Percentiles rank a stretch among this genome's conserved stretches.
Conservation (phyloP, 1,284 basidiomycete genomes). For the Agaricales sp. region DNA sequence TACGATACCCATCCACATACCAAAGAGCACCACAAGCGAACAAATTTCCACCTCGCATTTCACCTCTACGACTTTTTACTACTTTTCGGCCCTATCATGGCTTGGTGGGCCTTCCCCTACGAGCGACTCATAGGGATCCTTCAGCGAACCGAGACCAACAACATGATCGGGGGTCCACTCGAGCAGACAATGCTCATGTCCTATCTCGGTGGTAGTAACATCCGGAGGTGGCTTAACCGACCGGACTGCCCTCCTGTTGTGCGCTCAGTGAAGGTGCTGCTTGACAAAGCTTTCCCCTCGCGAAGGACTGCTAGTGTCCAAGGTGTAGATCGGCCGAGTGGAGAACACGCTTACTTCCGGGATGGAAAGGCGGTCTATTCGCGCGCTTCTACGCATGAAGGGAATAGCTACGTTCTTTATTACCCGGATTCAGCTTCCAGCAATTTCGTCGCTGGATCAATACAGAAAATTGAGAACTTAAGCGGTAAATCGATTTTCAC, state of each 20-base stretch:
- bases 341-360: neutral
- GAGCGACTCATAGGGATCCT: slow-evolving; percentile 21
- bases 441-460: neutral
- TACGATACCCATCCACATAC: slow-evolving; percentile 13
- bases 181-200: neutral
- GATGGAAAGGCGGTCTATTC: neutral
- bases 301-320: neutral
- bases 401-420: neutral
- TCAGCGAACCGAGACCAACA: slow-evolving; percentile 17
- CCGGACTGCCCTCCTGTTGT: neutral
- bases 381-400: neutral
- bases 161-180: slow-evolving; percentile 12
- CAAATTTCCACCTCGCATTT: slow-evolving; percentile 18
- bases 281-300: neutral
- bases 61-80: slow-evolving; percentile 23
- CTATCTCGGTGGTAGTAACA: neutral
- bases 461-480: neutral
- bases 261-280: neutral
- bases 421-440: neutral
- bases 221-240: neutral
- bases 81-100: slow-evolving; percentile 22
- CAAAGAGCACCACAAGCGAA: slow-evolving; percentile 10
- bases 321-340: neutral
- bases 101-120: slow-evolving; percentile 27
- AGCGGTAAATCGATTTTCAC: neutral